Base-by-base conservation (phyloP, 768 basidiomycete species). In the Termitomyces bulborhizus region DNA sequence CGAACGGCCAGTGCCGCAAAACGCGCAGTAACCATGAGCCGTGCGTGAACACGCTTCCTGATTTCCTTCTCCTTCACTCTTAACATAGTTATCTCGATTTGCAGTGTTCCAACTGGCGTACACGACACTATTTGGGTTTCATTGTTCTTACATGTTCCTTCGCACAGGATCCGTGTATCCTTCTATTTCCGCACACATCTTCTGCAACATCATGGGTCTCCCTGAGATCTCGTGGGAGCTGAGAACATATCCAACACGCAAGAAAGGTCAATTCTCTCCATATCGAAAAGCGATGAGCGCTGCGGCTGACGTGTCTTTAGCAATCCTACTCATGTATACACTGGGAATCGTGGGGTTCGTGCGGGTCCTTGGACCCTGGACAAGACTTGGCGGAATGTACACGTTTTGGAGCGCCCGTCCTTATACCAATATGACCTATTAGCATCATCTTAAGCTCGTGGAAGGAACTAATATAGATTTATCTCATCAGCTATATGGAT, bases 201-300 rank as follows among this genome's bases (percentile, higher is more conserved):
- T 93, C 66, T 98, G 97, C 76, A 99, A 99, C 65, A 68, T 89
- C 48, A 95, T 98, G 91, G 95, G 95, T 1, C 63, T 98, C 29
- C 97, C 96, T 2, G 77, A 84, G 51, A 77, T 87, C 26, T 64
- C 59, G 0, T 69, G 73, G 31, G 91, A 93, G 55, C 63, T 90
- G 36, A 61, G 63, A 40, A 67, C 70, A 53, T 83, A 79, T 61
- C 84, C 84, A 0, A 63, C 70, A 24, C 72, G 74, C 56, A 82
- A 77, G 66, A 70, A 63, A 60, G 62, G 88, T 88, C 53, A 61
- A 83, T 71, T 60, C 46, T 55, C 5, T 32, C 31, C 40, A 47
- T 55, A 59, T 42, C n/a, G 40, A 49, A 55, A 50, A 57, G 1
- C 13, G 16, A 29, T 13, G 11, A 26, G 16, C 3, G 47, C 63